These are phyloP conservation scores for Vitis hybrid DNA, from an alignment of 177 flowering plant genomes.

Conservation along the genomic window DNA sequence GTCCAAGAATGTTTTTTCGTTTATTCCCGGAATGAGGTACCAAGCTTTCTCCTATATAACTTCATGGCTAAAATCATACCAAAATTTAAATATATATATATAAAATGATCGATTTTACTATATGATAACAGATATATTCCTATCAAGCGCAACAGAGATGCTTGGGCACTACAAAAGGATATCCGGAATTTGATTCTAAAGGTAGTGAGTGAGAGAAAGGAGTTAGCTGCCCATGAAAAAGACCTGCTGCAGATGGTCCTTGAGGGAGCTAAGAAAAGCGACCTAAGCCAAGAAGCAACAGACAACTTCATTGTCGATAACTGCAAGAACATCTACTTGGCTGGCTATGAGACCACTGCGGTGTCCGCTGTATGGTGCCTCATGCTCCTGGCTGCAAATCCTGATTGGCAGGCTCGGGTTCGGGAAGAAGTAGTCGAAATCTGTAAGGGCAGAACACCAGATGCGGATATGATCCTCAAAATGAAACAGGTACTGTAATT, in stretches of 20 bases:
- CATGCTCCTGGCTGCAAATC: constrained; percentile 34
- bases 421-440: constrained; percentile 25
- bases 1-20: constrained; percentile 19
- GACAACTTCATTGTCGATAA: constrained; percentile 35
- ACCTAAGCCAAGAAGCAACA: constrained; percentile 2
- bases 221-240: constrained; percentile 1
- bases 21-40: constrained; percentile 44
- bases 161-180: constrained; percentile 20
- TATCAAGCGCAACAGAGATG: not conserved
- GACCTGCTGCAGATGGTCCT: constrained; percentile 27
- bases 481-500: constrained; percentile 16
- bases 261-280: constrained; percentile 11
- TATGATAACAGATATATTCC: too few relatives aligned
- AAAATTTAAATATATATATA: too few relatives aligned
- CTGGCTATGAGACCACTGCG: constrained; percentile 33
- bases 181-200: constrained; percentile 5
- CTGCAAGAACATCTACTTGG: constrained; percentile 39
- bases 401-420: constrained; percentile 31
- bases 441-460: constrained; percentile 13
- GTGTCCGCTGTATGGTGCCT: constrained; percentile 27
- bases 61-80: too few relatives aligned
- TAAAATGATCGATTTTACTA: too few relatives aligned
- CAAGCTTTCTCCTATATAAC: too few relatives aligned
- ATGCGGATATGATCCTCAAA: constrained; percentile 19
- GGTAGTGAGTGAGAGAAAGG: constrained; percentile 12